Evolutionary conservation across 2,329 filamentous ascomycete species (phyloP).

Genomic region (Ceratocystis harringtonii): DNA sequence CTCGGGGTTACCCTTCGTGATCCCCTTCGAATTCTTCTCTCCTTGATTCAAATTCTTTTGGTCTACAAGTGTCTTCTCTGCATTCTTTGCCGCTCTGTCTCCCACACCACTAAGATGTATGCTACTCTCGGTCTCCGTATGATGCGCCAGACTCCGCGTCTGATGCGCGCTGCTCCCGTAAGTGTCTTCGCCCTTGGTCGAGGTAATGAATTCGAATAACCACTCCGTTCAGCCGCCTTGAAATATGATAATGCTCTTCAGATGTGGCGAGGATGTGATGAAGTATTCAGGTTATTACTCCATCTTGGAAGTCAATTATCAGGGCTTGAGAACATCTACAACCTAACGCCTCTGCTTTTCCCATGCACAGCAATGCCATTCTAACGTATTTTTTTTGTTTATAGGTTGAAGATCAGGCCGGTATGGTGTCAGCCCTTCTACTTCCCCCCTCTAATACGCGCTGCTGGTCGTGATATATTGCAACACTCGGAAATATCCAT

Average conservation of each 20-base stretch:
- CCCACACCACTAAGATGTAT: slow-evolving; percentile 37
- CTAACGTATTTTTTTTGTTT: slow-evolving; percentile 22
- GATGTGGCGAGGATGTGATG: slow-evolving; percentile 5
- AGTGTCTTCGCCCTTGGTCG: slow-evolving; percentile 26
- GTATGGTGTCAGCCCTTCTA: slow-evolving; percentile 33
- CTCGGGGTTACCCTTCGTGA: background rate
- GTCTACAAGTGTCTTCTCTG: background rate
- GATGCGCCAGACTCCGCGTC: slow-evolving; percentile 49
- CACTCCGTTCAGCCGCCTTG: background rate
- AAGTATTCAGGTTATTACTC: slow-evolving; percentile 12
- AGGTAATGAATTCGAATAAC: background rate
- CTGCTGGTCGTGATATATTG: background rate
- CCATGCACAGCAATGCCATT: background rate
- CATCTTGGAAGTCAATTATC: background rate
- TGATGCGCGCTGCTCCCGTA: slow-evolving; percentile 61
- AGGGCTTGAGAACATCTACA: background rate
- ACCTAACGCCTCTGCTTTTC: background rate
- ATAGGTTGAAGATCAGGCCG: slow-evolving; percentile 52
- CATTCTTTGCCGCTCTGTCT: slow-evolving; percentile 8
- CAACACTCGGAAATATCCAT: background rate
- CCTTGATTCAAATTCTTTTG: slow-evolving; percentile 22
- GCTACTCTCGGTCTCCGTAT: slow-evolving; percentile 51
- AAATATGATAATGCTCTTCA: background rate
- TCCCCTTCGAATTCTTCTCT: slow-evolving; percentile 14
- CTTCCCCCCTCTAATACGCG: background rate